Evolutionary conservation across 164 flowering plant species (phyloP), one percentile per base, ranked within the genome.

Genomic region (Nymphaea colorata): DNA sequence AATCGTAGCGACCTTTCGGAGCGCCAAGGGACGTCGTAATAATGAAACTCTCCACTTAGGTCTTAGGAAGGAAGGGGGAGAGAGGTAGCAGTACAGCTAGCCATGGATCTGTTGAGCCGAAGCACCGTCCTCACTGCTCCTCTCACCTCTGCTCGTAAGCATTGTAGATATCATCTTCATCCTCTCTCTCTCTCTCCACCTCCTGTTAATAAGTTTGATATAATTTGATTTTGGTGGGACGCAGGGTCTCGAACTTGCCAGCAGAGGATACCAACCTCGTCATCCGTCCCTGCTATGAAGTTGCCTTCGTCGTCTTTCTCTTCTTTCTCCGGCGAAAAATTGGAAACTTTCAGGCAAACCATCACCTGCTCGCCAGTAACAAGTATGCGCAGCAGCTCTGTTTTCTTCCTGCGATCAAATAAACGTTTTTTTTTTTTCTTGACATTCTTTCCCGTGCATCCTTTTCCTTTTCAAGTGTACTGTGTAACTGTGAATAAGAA

Each of bases 161-260:
- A 45, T 45, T 45, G 11, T 45, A 45, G 5, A 45, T 45, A 45
- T 45, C 7, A 45, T 45, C 53, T 5, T 5, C 53, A 0, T 10
- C 15, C 63, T 61, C n/a, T 61, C 63, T 61, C 62, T 61, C 62
- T 61, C 63, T 61, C 6, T 57, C 44, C 6, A 4, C 42, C 64
- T 67, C 44, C 6, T n/a, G 18, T 16, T 6, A 4, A 17, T 47
- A 8, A 6, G 14, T 18, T n/a, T 41, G 11, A 11, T 61, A 15
- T n/a, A 7, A 17, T 45, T 61, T 68, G n/a, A 15, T 18, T 17
- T 16, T 36, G 42, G n/a, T 64, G 57, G 57, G 57, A 8, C 3
- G 57, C 57, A 51, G 8, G 57, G 8, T 51, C 14, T 8, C 12
- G 57, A 15, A 51, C 12, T 10, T 51, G 57, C 57, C 12, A 51